A percentile compares a stretch with the other conserved stretches of the same genome.
These are phyloP conservation scores for Amoeboaphelidium protococcarum DNA, from an alignment of 371 early-diverging fungal species.

Conservation along the genomic window DNA sequence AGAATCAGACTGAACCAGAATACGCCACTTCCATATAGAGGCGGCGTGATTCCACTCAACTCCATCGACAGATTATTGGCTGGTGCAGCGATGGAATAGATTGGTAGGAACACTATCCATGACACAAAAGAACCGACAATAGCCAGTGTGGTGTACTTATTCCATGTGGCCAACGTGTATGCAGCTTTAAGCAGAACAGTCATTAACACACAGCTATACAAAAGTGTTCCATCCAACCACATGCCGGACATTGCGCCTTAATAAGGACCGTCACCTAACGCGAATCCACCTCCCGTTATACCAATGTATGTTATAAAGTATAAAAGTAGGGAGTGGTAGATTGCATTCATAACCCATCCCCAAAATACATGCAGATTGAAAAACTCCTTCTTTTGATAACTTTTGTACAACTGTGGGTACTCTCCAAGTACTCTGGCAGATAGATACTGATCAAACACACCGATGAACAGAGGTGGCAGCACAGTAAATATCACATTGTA, in stretches of 20 bases:
- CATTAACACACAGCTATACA: slow-evolving; percentile 47
- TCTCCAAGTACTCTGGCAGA: slow-evolving; percentile 71
- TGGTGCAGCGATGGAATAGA: slow-evolving; percentile 59
- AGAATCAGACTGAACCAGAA: slow-evolving; percentile 69
- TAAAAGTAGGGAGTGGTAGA: slow-evolving; percentile 49
- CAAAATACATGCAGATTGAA: slow-evolving; percentile 79
- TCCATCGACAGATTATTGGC: slow-evolving; percentile 41
- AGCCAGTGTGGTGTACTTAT: slow-evolving; percentile 50
- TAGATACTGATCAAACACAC: slow-evolving; percentile 79
- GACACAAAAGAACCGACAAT: slow-evolving; percentile 57
- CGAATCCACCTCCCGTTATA: neutral
- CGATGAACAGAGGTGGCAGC: slow-evolving; percentile 61
- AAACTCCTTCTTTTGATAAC: slow-evolving; percentile 66
- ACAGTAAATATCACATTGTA: slow-evolving; percentile 75
- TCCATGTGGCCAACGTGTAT: slow-evolving; percentile 53
- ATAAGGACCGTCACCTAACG: neutral
- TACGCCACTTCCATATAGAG: slow-evolving; percentile 37
- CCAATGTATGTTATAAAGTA: slow-evolving; percentile 7
- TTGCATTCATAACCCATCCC: slow-evolving; percentile 80
- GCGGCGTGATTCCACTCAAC: slow-evolving; percentile 44
- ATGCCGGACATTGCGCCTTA: slow-evolving; percentile 40
- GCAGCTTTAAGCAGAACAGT: slow-evolving; percentile 60
- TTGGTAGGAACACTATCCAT: slow-evolving; percentile 60
- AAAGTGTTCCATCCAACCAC: slow-evolving; percentile 45
- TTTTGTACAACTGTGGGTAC: slow-evolving; percentile 86